Percentiles rank a stretch among this genome's conserved stretches.
These are phyloP conservation scores for Takashimella koratensis DNA, from an alignment of 1,284 basidiomycete genomes.

Conservation along the genomic window DNA sequence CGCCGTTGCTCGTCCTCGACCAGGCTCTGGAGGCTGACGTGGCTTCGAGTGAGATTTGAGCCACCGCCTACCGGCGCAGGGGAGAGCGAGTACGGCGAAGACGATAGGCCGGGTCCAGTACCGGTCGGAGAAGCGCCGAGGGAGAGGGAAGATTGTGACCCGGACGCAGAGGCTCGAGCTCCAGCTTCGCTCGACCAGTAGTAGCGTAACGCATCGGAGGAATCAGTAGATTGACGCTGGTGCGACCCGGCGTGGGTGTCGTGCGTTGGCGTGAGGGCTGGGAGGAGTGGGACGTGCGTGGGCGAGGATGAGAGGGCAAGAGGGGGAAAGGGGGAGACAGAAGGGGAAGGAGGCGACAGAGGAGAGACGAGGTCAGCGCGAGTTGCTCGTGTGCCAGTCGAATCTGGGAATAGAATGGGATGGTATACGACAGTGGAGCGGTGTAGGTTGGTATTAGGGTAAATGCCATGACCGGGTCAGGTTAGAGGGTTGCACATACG, in stretches of 20 bases:
- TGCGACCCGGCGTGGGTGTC: not conserved
- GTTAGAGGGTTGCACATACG: not conserved
- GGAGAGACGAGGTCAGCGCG: slow-evolving; percentile 3
- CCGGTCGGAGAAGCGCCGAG: slow-evolving; percentile 21
- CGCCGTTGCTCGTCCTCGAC: not conserved
- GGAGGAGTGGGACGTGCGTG: not conserved
- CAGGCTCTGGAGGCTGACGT: not conserved
- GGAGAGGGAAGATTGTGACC: slow-evolving; percentile 12
- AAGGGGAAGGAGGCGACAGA: slow-evolving; percentile 14
- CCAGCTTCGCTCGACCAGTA: slow-evolving; percentile 42
- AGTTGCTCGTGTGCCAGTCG: too few species aligned
- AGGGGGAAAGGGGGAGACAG: slow-evolving; percentile 10
- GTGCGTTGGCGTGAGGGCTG: not conserved
- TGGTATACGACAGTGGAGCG: not conserved
- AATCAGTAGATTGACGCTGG: slow-evolving; percentile 31
- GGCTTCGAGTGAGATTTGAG: not conserved
- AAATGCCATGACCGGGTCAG: too few species aligned
- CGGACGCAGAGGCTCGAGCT: slow-evolving; percentile 18
- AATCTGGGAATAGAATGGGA: not conserved
- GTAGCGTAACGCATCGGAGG: slow-evolving; percentile 39
- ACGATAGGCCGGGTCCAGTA: slow-evolving; percentile 1
- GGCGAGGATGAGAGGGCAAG: slow-evolving; percentile 1
- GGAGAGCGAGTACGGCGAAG: slow-evolving; percentile 17
- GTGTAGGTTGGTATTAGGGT: too few species aligned
- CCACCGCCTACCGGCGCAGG: slow-evolving; percentile 1